phyloP scores from a whole-genome alignment of 164 flowering plant species.

The Macadamia tetraphylla region DNA sequence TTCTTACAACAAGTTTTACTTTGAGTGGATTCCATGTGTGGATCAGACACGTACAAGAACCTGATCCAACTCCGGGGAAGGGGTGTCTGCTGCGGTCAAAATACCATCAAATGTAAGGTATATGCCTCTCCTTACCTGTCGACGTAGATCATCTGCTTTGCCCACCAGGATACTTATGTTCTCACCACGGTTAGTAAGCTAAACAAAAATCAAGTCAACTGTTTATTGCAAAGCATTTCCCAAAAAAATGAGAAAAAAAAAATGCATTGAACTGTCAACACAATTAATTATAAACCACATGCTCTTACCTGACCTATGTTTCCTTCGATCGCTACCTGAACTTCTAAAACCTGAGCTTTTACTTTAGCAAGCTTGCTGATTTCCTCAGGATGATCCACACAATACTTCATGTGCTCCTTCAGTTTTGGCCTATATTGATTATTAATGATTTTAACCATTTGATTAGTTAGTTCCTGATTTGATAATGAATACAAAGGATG shows the following conservation, averaged over 20 bases:
- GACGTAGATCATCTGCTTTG: slow-evolving; percentile 90
- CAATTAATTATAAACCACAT: not conserved
- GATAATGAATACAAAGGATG: not conserved
- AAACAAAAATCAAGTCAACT: slow-evolving; percentile 11
- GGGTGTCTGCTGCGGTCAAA: not conserved
- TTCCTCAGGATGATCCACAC: slow-evolving; percentile 82
- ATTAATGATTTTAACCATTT: not conserved
- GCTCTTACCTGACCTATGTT: slow-evolving; percentile 71
- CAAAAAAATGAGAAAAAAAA: not conserved
- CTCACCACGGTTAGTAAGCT: slow-evolving; percentile 97
- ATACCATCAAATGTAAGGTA: too few relatives aligned
- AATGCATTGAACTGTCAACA: not conserved
- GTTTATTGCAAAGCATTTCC: not conserved
- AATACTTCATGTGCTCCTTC: slow-evolving; percentile 29
- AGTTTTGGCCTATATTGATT: slow-evolving; percentile 48
- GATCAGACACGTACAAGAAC: too few relatives aligned
- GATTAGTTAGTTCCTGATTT: not conserved
- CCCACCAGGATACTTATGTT: slow-evolving; percentile 87
- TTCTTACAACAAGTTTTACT: too few relatives aligned
- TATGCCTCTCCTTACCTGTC: slow-evolving; percentile 45
- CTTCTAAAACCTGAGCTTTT: slow-evolving; percentile 90
- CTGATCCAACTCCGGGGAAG: too few relatives aligned
- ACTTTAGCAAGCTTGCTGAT: slow-evolving; percentile 80
- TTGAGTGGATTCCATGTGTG: too few relatives aligned
- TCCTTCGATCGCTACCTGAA: slow-evolving; percentile 23